Evolutionary conservation across 108 stramenopile genomes (phyloP).

Genomic region (Cyclotella choctawhatcheeana): DNA sequence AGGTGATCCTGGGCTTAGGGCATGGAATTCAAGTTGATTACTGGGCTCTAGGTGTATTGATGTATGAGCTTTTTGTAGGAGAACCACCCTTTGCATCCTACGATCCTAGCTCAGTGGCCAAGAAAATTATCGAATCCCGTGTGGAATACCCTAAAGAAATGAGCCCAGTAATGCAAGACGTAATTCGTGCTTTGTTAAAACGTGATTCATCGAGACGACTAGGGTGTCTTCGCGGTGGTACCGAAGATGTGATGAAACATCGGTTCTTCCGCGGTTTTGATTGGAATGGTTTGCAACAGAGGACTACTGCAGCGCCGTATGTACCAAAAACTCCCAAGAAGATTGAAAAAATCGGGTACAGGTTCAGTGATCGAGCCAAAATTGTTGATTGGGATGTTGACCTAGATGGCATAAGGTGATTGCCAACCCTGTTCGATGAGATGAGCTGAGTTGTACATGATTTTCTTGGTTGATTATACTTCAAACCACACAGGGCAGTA

Average conservation of each 20-base stretch:
- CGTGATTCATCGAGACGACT: conserved; percentile 60
- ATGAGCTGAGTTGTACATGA: too few relatives aligned
- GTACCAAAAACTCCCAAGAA: conserved; percentile 65
- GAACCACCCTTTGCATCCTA: conserved; percentile 75
- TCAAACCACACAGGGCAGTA: too few relatives aligned
- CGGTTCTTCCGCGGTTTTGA: conserved; percentile 83
- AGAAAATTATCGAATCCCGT: conserved; percentile 73
- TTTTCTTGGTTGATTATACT: too few relatives aligned
- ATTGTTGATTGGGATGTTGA: conserved; percentile 19
- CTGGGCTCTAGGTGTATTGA: conserved; percentile 71
- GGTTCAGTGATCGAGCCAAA: conserved; percentile 11
- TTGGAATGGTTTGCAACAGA: conserved; percentile 66
- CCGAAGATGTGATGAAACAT: conserved; percentile 62
- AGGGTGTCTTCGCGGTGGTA: conserved; percentile 65
- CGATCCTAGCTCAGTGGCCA: conserved; percentile 84
- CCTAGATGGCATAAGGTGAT: neutral
- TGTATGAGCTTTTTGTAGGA: conserved; percentile 87
- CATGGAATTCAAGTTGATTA: conserved; percentile 76
- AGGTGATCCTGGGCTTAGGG: conserved; percentile 55
- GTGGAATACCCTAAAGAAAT: conserved; percentile 55
- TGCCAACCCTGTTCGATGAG: too few relatives aligned
- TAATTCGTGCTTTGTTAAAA: conserved; percentile 62
- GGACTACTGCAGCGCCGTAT: conserved; percentile 81
- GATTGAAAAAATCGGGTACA: conserved; percentile 12
- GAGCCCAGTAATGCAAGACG: conserved; percentile 48